Evolutionary conservation across 2,329 filamentous ascomycete genomes (phyloP), one percentile per base, ranked within the genome.

Genomic region (Diaporthe caulivora): DNA sequence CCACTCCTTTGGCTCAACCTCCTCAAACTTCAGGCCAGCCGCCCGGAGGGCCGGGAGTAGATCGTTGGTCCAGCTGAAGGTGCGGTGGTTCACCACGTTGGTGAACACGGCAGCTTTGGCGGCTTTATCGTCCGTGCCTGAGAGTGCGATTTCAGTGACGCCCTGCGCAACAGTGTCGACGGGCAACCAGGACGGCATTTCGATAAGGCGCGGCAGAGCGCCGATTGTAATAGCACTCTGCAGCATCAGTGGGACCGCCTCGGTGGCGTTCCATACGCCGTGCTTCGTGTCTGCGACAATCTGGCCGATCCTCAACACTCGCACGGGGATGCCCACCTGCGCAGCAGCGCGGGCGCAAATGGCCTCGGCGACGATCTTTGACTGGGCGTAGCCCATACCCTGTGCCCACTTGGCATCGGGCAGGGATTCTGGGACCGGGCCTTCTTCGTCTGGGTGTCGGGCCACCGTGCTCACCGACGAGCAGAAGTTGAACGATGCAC

Each of bases 241-340:
- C 0, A 91, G 79, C 78, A 90, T 85, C 54, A 90, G 77, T 0
- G 89, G 86, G 29, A 89, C 87, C 0, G 87, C 87, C 74, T 89
- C 88, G 0, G 82, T 85, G 4, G 79, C 78, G 75, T 87, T 89
- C 88, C 88, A 90, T 3, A 86, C 77, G 1, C 87, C 88, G n/a
- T 81, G 75, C 1, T 79, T 68, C 0, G 82, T 86, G 75, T 89
- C 87, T 1, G 84, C 87, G 18, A 87, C 84, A 18, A 90, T 84
- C 76, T 89, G 88, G 0, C 88, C 88, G 0, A 89, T 81, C 0
- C 88, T 82, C 6, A 88, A 76, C 9, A 87, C 81, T 5, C 81
- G 79, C 2, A 81, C 77, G 34, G 76, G 77, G 6, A 84, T 78
- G 1, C 80, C 81, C 1, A 77, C 37, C 15, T 79, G 75, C 29